Base-by-base conservation (phyloP, 768 basidiomycete species). In the Goffeauzyma gilvescens region DNA sequence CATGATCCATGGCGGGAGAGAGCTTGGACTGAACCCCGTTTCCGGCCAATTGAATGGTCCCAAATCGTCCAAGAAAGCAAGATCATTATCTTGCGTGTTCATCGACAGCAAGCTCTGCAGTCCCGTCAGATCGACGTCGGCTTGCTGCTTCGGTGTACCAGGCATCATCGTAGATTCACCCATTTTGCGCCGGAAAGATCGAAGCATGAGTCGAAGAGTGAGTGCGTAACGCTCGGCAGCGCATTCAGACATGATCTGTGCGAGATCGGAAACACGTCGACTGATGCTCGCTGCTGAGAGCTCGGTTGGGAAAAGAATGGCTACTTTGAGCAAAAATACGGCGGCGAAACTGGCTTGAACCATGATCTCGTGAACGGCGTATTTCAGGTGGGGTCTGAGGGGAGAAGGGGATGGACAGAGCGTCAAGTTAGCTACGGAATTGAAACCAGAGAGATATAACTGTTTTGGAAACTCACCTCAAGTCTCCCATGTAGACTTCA, bases 151-250 rank as follows among this genome's bases (percentile, higher is more conserved):
- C 20, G 50, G 63, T 37, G 56, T 57, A 27, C 50, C 60, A 3
- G 58, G 58, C 20, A 58, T 46, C 10, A 56, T 55, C 22, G 62
- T 56, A 14, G 67, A 43, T 23, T 82, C 67, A 5, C 83, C 82
- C 31, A 87, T 72, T 66, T 86, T 90, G 46, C 86, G 78, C 33
- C 84, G 76, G 45, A 90, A 72, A 64, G 83, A 85, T 37, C 84
- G 79, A 39, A 93, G 72, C 86, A 90, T 89, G 55, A 93, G 79
- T 41, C 86, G 79, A 20, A 95, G 68, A 5, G 87, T 83, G 27
- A 89, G 67, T 2, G 87, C 85, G 59, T 93, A 90, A 34, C 87
- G 74, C 67, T 93, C 87, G 12, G 87, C 87, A 24, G 84, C 84
- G 27, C 89, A 86, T 44, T 90, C 87, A 4, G 83, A 84, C 34